Conservation (phyloP, 2,329 filamentous ascomycete genomes). For the Colletotrichum sp. region DNA sequence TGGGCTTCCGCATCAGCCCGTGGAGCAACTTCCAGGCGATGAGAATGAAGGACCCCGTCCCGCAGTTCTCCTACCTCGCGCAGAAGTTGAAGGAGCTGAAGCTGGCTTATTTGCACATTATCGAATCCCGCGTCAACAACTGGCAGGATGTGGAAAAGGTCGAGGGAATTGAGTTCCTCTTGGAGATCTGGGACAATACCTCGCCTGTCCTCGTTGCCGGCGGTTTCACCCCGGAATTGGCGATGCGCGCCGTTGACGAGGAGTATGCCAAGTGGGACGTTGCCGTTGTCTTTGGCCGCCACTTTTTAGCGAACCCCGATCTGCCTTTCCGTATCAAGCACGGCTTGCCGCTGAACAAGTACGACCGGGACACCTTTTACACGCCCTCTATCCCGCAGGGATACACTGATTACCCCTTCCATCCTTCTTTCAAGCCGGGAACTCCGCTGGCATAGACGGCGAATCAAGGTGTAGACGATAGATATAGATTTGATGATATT, state of each 20-base stretch:
- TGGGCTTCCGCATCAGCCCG: slow-evolving; percentile 64
- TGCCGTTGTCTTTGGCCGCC: slow-evolving; percentile 36
- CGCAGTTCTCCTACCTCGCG: slow-evolving; percentile 67
- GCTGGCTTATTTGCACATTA: slow-evolving; percentile 65
- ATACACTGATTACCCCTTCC: slow-evolving; percentile 33
- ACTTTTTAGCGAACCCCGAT: slow-evolving; percentile 37
- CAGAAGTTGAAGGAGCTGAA: slow-evolving; percentile 53
- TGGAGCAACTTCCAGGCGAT: slow-evolving; percentile 68
- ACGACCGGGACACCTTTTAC: slow-evolving; percentile 34
- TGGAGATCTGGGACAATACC: slow-evolving; percentile 33
- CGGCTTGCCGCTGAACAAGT: slow-evolving; percentile 28
- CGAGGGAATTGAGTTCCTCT: slow-evolving; percentile 37
- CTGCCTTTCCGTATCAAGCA: slow-evolving; percentile 30
- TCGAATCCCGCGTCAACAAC: slow-evolving; percentile 61
- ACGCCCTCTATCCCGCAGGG: slow-evolving; percentile 16
- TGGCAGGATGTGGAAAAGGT: slow-evolving; percentile 40
- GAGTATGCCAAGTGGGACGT: slow-evolving; percentile 33
- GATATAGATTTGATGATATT: neutral
- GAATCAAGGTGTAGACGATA: neutral
- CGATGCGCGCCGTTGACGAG: slow-evolving; percentile 31
- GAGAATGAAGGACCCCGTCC: slow-evolving; percentile 65
- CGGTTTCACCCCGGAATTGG: slow-evolving; percentile 30
- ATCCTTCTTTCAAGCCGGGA: slow-evolving; percentile 6
- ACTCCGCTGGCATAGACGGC: neutral
- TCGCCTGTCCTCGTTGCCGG: slow-evolving; percentile 38